Conservation (phyloP, 2,329 filamentous ascomycete species). For the Hypoxylon sp. region DNA sequence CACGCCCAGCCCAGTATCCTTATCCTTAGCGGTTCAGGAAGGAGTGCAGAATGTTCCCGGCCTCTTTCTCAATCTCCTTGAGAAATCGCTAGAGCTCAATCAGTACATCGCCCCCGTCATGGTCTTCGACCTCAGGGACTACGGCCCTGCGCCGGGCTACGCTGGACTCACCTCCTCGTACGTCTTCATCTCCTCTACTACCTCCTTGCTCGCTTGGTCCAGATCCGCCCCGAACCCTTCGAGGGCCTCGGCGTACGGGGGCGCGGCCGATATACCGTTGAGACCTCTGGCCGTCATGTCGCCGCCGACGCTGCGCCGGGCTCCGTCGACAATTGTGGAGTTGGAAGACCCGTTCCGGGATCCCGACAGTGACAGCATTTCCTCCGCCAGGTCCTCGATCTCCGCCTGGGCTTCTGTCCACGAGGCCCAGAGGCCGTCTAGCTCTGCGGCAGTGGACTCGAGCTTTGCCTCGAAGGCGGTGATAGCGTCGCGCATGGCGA, state of each 20-base stretch:
- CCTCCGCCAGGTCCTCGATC: constrained; percentile 43
- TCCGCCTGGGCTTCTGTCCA: constrained; percentile 49
- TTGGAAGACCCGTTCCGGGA: background rate
- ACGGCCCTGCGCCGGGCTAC: background rate
- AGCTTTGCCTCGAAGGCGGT: constrained; percentile 39
- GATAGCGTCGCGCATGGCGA: constrained; percentile 38
- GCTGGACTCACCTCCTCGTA: constrained; percentile 52
- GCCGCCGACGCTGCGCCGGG: background rate
- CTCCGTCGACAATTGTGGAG: background rate
- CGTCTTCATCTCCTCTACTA: constrained; percentile 51
- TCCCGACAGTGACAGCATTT: constrained; percentile 6
- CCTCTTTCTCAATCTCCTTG: constrained; percentile 50
- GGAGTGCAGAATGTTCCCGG: constrained; percentile 49
- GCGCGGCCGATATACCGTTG: constrained; percentile 46
- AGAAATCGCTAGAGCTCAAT: constrained; percentile 53
- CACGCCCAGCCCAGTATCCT: background rate
- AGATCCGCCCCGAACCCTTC: constrained; percentile 46
- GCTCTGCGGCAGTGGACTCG: constrained; percentile 35
- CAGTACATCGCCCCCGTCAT: constrained; percentile 47
- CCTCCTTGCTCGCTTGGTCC: constrained; percentile 47
- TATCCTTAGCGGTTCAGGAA: constrained; percentile 43
- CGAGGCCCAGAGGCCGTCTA: constrained; percentile 47
- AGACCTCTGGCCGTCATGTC: constrained; percentile 9
- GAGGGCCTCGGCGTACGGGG: constrained; percentile 36
- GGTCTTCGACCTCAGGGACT: constrained; percentile 47